These are phyloP conservation scores for Puccinia brachypodii DNA, from an alignment of 1,284 basidiomycete genomes.

Conservation along the genomic window DNA sequence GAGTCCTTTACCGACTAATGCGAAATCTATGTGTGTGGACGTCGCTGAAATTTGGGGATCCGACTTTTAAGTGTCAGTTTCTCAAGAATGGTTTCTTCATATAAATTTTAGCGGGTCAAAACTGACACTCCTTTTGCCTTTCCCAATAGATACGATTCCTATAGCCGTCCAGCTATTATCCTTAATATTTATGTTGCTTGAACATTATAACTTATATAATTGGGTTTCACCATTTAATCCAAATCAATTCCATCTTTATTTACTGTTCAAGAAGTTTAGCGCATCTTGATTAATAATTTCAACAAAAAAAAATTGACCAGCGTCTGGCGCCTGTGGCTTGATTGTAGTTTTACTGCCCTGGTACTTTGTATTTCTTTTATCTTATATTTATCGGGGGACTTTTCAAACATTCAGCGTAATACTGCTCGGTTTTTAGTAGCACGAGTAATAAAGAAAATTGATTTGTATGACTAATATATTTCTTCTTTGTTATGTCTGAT, in stretches of 20 bases:
- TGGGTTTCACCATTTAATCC: background rate
- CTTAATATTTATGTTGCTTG: background rate
- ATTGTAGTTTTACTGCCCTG: background rate
- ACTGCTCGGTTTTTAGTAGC: no score
- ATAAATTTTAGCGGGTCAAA: background rate
- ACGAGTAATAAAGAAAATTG: no score
- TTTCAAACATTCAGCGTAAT: no score
- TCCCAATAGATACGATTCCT: background rate
- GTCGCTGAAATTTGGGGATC: constrained; percentile 21
- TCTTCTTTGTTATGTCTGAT: no score
- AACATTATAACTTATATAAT: background rate
- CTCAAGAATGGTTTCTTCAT: background rate
- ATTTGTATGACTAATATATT: no score
- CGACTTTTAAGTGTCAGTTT: constrained; percentile 14
- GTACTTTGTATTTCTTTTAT: constrained; percentile 10
- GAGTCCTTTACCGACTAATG: constrained; percentile 10
- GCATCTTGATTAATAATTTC: constrained; percentile 3
- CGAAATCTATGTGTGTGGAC: constrained; percentile 10
- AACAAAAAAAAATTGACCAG: background rate
- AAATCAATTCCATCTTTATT: background rate
- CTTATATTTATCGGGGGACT: no score
- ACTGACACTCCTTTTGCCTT: background rate
- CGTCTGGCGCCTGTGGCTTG: background rate
- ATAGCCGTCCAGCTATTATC: background rate
- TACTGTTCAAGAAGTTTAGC: background rate